A percentile compares a stretch with the other conserved stretches of the same genome.
phyloP scores from a whole-genome alignment of 1,284 basidiomycete genomes.

The Wallemia hederae region DNA sequence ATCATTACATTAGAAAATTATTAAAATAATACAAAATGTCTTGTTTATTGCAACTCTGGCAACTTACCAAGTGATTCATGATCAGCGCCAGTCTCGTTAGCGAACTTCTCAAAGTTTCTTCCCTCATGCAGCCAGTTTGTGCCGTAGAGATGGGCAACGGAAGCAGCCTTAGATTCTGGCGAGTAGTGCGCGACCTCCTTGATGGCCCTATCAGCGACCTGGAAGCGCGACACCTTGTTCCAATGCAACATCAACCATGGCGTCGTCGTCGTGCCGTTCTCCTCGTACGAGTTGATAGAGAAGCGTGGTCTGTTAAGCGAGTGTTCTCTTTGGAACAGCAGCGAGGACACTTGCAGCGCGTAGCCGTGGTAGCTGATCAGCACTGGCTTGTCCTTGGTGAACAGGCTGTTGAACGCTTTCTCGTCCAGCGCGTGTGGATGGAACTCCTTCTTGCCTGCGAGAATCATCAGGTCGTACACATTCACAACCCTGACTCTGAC shows the following conservation, averaged over 20 bases:
- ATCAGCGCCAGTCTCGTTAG: background rate
- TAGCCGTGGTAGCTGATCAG: constrained; percentile 68
- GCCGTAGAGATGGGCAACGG: background rate
- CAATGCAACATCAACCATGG: constrained; percentile 21
- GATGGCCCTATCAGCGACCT: constrained; percentile 18
- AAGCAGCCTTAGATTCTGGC: background rate
- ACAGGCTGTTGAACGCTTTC: constrained; percentile 33
- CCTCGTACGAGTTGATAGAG: constrained; percentile 18
- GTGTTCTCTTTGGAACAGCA: constrained; percentile 16
- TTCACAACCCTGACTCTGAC: constrained; percentile 14
- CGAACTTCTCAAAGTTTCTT: background rate
- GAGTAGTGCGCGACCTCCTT: constrained; percentile 10
- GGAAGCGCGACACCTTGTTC: constrained; percentile 20
- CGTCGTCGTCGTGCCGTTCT: constrained; percentile 21
- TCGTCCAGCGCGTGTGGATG: constrained; percentile 49
- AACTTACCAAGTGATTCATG: background rate
- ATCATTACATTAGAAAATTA: background rate
- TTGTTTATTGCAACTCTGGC: background rate
- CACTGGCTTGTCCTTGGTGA: constrained; percentile 36
- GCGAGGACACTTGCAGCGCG: constrained; percentile 14
- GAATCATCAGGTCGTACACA: constrained; percentile 37
- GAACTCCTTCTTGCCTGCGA: constrained; percentile 26
- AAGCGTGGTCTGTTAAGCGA: constrained; percentile 17
- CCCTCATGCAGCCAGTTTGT: background rate
- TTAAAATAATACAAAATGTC: background rate